Evolutionary conservation across 148 eudicot genomes (phyloP).

Genomic region (Dysphania ambrosioides): DNA sequence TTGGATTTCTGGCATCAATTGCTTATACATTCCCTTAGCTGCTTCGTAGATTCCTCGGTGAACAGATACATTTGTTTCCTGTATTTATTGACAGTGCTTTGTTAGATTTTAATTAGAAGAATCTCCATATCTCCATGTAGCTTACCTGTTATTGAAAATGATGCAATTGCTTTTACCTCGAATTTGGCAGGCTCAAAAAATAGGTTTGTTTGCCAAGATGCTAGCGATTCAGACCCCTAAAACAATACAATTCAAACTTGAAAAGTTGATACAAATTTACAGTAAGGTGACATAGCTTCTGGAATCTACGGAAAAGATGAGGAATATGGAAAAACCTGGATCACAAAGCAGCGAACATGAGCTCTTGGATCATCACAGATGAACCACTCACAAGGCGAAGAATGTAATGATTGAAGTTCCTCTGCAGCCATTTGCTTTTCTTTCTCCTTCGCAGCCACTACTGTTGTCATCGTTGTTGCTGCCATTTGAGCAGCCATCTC

Average conservation of each 20-base stretch:
- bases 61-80: slow-evolving; percentile 72
- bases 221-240: slow-evolving; percentile 77
- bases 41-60: slow-evolving; percentile 96
- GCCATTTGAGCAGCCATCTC: slow-evolving; percentile 75
- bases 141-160: not conserved
- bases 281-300: not conserved
- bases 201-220: slow-evolving; percentile 85
- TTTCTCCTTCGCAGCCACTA: slow-evolving; percentile 72
- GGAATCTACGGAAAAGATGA: not conserved
- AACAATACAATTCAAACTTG: not conserved
- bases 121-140: not conserved
- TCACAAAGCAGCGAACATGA: slow-evolving; percentile 60
- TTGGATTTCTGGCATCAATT: slow-evolving; percentile 67
- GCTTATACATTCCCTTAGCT: slow-evolving; percentile 79
- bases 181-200: slow-evolving; percentile 74
- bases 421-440: slow-evolving; percentile 61
- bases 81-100: slow-evolving; percentile 9
- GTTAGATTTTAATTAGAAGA: not conserved
- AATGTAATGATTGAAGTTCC: slow-evolving; percentile 69
- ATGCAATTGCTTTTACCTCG: slow-evolving; percentile 45
- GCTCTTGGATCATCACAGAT: slow-evolving; percentile 67
- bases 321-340: slow-evolving; percentile 46
- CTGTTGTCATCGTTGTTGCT: slow-evolving; percentile 81
- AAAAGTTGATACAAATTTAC: not conserved
- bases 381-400: slow-evolving; percentile 90